phyloP scores from a whole-genome alignment of 2,329 filamentous ascomycete genomes.

The Ophiosphaerella herpotricha region DNA sequence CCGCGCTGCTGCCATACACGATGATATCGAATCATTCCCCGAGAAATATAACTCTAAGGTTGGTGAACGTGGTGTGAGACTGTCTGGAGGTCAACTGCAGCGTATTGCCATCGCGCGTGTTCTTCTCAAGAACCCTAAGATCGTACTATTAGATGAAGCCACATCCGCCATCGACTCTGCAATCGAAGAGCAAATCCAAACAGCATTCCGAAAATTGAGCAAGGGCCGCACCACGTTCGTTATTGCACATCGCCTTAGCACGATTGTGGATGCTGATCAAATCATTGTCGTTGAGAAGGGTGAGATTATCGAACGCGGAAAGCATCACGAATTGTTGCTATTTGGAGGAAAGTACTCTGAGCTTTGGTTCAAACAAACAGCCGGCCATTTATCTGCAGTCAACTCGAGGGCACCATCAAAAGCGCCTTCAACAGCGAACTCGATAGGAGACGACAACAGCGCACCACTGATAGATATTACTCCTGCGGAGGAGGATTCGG shows the following conservation, averaged over 20 bases:
- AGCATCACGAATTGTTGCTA: conserved; percentile 74
- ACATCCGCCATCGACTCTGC: conserved; percentile 83
- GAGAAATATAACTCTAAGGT: conserved; percentile 48
- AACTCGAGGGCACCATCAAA: conserved; percentile 22
- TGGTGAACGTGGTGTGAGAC: conserved; percentile 47
- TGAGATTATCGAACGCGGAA: conserved; percentile 76
- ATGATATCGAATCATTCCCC: conserved; percentile 65
- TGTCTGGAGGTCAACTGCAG: conserved; percentile 70
- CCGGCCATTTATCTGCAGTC: conserved; percentile 25
- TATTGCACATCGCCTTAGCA: conserved; percentile 79
- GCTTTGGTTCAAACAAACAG: conserved; percentile 86
- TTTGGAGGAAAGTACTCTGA: conserved; percentile 74
- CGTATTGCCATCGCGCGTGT: conserved; percentile 73
- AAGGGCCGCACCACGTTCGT: conserved; percentile 68
- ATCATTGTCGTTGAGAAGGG: conserved; percentile 80
- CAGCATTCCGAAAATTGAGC: conserved; percentile 63
- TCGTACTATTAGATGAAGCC: conserved; percentile 85
- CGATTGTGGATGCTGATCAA: conserved; percentile 83
- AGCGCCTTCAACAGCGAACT: conserved; percentile 20
- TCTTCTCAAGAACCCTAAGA: conserved; percentile 77
- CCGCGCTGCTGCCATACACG: conserved; percentile 65
- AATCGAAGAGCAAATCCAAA: conserved; percentile 69
- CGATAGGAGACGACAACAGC: conserved; percentile 12
- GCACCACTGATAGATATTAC: conserved; percentile 30
- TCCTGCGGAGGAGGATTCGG: conserved; percentile 25